phyloP scores from a whole-genome alignment of 208 protist species.

The Herpetomonas muscarum region DNA sequence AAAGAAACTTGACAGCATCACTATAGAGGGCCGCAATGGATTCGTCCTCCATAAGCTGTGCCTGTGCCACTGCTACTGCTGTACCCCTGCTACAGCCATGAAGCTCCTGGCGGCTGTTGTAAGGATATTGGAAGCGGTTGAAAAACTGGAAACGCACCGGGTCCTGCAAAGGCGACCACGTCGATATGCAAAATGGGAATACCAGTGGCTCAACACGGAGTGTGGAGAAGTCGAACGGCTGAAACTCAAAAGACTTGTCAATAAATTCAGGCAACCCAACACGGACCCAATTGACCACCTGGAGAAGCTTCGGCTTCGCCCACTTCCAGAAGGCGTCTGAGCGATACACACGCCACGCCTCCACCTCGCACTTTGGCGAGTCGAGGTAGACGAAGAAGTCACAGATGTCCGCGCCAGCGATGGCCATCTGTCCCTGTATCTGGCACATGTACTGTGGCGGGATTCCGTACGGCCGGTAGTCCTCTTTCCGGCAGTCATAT shows the following conservation, averaged over 20 bases:
- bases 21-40: not conserved
- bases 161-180: constrained; percentile 35
- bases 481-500: constrained; percentile 47
- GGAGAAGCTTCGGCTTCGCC: constrained; percentile 70
- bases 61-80: not conserved
- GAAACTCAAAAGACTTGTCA: constrained; percentile 60
- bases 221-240: constrained; percentile 56
- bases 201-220: constrained; percentile 69
- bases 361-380: constrained; percentile 42
- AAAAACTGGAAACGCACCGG: constrained; percentile 61
- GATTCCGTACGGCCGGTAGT: constrained; percentile 70
- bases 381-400: constrained; percentile 91
- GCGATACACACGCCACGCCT: constrained; percentile 73
- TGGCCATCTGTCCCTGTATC: constrained; percentile 89
- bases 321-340: constrained; percentile 73
- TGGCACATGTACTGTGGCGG: constrained; percentile 86
- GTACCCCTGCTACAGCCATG: not conserved
- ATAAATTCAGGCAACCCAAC: constrained; percentile 51
- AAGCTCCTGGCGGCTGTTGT: too few species aligned
- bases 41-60: not conserved
- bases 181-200: constrained; percentile 68
- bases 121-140: constrained; percentile 28
- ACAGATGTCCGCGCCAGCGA: constrained; percentile 77
- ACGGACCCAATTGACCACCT: constrained; percentile 60
- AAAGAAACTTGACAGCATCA: constrained; percentile 7